These are phyloP conservation scores for Cladosporium sp. DNA, from an alignment of 2,329 filamentous ascomycete species.

Conservation along the genomic window DNA sequence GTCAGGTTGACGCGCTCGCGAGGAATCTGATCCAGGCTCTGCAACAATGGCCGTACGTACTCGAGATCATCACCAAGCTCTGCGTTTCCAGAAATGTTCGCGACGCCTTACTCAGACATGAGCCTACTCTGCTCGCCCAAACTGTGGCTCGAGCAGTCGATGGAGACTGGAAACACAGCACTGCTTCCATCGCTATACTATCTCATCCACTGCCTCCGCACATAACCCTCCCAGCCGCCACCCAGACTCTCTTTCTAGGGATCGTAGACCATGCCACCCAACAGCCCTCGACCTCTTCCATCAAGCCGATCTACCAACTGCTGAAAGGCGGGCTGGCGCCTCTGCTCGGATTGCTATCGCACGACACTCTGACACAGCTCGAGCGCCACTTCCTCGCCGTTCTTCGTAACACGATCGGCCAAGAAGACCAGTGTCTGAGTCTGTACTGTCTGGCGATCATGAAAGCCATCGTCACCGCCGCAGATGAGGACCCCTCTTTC, in stretches of 20 bases:
- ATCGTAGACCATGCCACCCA: slow-evolving; percentile 35
- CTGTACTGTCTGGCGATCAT: slow-evolving; percentile 43
- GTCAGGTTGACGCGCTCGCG: slow-evolving; percentile 51
- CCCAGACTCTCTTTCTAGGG: slow-evolving; percentile 37
- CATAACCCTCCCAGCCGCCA: slow-evolving; percentile 36
- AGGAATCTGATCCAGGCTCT: slow-evolving; percentile 53
- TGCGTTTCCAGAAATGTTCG: slow-evolving; percentile 36
- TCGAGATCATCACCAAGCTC: slow-evolving; percentile 53
- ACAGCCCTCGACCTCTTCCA: slow-evolving; percentile 30
- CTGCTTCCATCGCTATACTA: slow-evolving; percentile 34
- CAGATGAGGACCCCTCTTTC: slow-evolving; percentile 29
- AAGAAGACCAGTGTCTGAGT: slow-evolving; percentile 36
- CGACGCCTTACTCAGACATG: slow-evolving; percentile 36
- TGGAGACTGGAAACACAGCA: slow-evolving; percentile 28
- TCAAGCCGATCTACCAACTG: slow-evolving; percentile 38
- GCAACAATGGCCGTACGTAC: slow-evolving; percentile 53
- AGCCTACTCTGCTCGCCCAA: slow-evolving; percentile 36
- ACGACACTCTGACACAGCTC: slow-evolving; percentile 32
- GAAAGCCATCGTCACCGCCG: slow-evolving; percentile 32
- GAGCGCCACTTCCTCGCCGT: slow-evolving; percentile 39
- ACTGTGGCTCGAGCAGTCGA: slow-evolving; percentile 34
- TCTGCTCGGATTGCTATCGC: slow-evolving; percentile 35
- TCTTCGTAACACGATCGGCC: slow-evolving; percentile 31
- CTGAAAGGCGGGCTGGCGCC: slow-evolving; percentile 36
- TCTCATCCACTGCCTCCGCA: slow-evolving; percentile 34